These are phyloP conservation scores for Pseudocercospora musae DNA, from an alignment of 2,329 filamentous ascomycete genomes.

Conservation along the genomic window DNA sequence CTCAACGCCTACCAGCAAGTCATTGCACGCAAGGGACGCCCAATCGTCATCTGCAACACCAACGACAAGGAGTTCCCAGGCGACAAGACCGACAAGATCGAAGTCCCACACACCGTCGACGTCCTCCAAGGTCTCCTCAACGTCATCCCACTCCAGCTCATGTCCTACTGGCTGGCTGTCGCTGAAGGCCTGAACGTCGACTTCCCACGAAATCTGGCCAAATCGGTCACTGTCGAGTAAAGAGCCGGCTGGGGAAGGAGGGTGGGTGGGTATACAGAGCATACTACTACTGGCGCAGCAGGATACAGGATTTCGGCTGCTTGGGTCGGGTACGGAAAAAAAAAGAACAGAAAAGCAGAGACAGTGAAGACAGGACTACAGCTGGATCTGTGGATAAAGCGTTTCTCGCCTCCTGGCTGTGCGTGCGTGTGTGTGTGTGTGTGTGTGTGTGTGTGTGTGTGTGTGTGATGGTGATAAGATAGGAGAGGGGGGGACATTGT, in stretches of 20 bases:
- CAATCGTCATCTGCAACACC: constrained; percentile 97
- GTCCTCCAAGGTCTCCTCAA: constrained; percentile 95
- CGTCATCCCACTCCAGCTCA: constrained; percentile 94
- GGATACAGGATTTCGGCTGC: not conserved
- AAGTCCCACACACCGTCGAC: constrained; percentile 94
- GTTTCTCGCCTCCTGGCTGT: not conserved
- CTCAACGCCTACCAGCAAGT: constrained; percentile 99
- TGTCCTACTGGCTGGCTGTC: constrained; percentile 98
- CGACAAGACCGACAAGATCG: constrained; percentile 91
- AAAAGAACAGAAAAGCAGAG: not conserved
- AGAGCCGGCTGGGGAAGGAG: not conserved
- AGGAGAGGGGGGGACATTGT: too few species aligned
- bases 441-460: not conserved
- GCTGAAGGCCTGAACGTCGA: constrained; percentile 95
- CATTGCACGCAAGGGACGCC: constrained; percentile 90
- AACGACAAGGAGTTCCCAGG: constrained; percentile 90
- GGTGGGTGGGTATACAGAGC: too few species aligned
- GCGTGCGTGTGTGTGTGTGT: not conserved
- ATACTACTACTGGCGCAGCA: not conserved
- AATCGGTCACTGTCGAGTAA: constrained; percentile 98
- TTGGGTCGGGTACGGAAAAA: not conserved
- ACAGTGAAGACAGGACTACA: constrained; percentile 1
- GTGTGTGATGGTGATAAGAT: not conserved
- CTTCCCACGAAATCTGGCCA: constrained; percentile 97
- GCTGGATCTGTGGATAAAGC: not conserved